A percentile compares a stretch with the other conserved stretches of the same genome.
Conservation (phyloP, 768 basidiomycete species). For the Boletus rubroflammeus region DNA sequence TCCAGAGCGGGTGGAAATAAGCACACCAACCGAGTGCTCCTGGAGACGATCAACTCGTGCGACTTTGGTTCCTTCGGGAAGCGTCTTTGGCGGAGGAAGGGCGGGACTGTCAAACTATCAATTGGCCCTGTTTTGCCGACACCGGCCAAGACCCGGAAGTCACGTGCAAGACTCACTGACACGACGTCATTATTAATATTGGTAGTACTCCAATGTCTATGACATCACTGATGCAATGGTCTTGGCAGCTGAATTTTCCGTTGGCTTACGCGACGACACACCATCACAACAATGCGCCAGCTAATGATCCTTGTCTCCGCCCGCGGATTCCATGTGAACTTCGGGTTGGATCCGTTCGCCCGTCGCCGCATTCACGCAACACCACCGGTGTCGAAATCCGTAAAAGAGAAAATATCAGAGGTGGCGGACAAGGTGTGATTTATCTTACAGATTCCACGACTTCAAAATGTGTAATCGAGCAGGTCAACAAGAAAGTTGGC, state of each 20-base stretch:
- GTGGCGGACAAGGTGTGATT: constrained; percentile 35
- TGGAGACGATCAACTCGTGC: no score
- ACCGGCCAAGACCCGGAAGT: no score
- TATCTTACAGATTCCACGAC: background rate
- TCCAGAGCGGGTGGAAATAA: background rate
- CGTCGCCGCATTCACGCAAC: constrained; percentile 32
- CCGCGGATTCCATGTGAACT: background rate
- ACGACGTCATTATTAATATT: constrained; percentile 2
- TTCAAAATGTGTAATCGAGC: background rate
- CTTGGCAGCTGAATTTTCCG: background rate
- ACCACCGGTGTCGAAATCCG: constrained; percentile 30
- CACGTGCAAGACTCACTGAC: background rate
- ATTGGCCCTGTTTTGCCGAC: no score
- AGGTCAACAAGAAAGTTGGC: constrained; percentile 43
- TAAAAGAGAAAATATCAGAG: constrained; percentile 39
- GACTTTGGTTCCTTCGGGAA: background rate
- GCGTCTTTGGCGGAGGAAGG: background rate
- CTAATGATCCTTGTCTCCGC: background rate
- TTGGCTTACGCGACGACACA: background rate
- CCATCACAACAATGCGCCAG: background rate
- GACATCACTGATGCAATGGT: background rate
- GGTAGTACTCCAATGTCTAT: background rate
- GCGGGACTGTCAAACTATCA: no score
- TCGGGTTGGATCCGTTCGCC: background rate
- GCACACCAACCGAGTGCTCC: background rate